phyloP scores from a whole-genome alignment of 306 rosid genomes.

The Luffa acutangula region DNA sequence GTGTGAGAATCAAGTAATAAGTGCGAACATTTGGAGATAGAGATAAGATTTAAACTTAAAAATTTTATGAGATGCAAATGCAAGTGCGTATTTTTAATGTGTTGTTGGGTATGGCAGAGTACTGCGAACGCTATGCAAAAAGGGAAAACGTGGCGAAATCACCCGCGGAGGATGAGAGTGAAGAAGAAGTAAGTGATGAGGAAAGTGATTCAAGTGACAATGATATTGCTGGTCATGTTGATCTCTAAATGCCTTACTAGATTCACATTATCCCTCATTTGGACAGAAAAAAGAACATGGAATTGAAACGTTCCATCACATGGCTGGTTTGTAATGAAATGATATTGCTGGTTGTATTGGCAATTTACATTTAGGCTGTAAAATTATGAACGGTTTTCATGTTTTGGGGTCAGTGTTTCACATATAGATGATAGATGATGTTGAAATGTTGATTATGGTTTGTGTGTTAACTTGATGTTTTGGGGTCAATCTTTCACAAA shows the following conservation, averaged over 20 bases:
- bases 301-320: not conserved
- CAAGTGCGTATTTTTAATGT: constrained; percentile 5
- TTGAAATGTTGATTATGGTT: not conserved
- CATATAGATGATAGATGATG: not conserved
- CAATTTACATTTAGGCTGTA: not conserved
- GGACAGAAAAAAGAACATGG: not conserved
- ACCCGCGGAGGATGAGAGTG: constrained; percentile 51
- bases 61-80: not conserved
- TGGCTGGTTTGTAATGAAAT: not conserved
- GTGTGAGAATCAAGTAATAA: not conserved
- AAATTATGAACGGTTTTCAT: not conserved
- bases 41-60: not conserved
- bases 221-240: constrained; percentile 81
- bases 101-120: constrained; percentile 42
- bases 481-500: no score
- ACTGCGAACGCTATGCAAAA: constrained; percentile 85
- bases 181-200: constrained; percentile 69
- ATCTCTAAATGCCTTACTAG: constrained; percentile 26
- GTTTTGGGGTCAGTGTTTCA: not conserved
- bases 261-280: not conserved
- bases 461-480: not conserved
- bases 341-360: not conserved
- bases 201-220: constrained; percentile 69
- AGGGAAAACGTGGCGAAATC: constrained; percentile 56
- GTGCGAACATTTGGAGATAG: not conserved